These are phyloP conservation scores for Ceratocystis eucalypticola DNA, from an alignment of 2,329 filamentous ascomycete genomes.

Conservation along the genomic window DNA sequence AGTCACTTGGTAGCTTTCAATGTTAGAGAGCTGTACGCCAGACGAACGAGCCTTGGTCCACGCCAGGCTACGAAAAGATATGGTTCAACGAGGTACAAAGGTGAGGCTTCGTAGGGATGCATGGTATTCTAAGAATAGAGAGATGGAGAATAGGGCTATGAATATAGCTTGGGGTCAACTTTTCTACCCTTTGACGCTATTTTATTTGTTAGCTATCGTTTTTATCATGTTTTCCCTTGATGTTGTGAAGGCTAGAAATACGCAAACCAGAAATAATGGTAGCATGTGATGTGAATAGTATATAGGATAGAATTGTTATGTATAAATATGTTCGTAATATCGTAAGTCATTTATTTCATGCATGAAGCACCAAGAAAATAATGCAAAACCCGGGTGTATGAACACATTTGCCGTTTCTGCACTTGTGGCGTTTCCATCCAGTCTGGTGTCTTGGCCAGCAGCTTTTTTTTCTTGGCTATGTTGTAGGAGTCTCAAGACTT, in stretches of 20 bases:
- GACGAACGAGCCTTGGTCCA: background rate
- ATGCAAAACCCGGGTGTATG: background rate
- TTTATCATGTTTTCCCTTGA: background rate
- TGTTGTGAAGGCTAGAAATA: background rate
- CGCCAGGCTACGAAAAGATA: background rate
- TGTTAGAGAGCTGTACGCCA: background rate
- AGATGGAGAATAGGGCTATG: background rate
- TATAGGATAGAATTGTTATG: background rate
- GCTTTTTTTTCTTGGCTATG: background rate
- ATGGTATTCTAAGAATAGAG: no score
- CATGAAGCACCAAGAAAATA: background rate
- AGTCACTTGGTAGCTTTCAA: no score
- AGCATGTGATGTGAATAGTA: background rate
- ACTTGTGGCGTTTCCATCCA: background rate
- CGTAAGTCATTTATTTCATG: conserved; percentile 11
- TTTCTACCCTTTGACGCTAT: background rate
- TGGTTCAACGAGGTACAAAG: background rate
- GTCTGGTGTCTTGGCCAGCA: background rate
- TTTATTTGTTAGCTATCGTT: background rate
- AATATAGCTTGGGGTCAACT: background rate
- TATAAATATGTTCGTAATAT: conserved; percentile 2
- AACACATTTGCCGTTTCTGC: background rate
- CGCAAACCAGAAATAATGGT: background rate
- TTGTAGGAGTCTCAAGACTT: background rate
- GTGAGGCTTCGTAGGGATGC: background rate